Percentiles rank a stretch among this genome's conserved stretches.
phyloP scores from a whole-genome alignment of 1,284 basidiomycete species.

The Fomitopsis schrenkii region DNA sequence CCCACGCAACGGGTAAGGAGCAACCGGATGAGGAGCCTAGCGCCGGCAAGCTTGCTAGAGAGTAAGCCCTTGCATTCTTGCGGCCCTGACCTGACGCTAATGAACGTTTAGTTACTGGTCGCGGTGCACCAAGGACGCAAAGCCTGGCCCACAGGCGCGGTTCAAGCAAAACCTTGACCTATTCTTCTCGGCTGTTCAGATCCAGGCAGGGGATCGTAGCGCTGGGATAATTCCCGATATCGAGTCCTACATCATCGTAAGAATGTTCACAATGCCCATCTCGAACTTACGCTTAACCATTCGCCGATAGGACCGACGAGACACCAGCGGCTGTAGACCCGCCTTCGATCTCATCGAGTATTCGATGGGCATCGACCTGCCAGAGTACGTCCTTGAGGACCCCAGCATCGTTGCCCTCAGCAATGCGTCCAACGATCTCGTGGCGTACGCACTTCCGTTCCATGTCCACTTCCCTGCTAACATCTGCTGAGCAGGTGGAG shows the following conservation, averaged over 20 bases:
- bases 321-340: slow-evolving; percentile 33
- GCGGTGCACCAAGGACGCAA: slow-evolving; percentile 30
- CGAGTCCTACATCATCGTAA: slow-evolving; percentile 34
- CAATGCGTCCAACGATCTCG: slow-evolving; percentile 36
- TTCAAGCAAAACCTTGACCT: slow-evolving; percentile 34
- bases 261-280: neutral
- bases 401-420: slow-evolving; percentile 32
- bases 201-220: slow-evolving; percentile 31
- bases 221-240: slow-evolving; percentile 31
- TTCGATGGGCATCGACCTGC: slow-evolving; percentile 35
- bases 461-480: neutral
- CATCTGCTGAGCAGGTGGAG: slow-evolving; percentile 25
- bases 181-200: slow-evolving; percentile 35
- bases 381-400: slow-evolving; percentile 34
- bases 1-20: slow-evolving; percentile 14
- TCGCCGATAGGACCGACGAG: slow-evolving; percentile 15
- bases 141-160: slow-evolving; percentile 27
- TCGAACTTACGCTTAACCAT: neutral
- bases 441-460: slow-evolving; percentile 22
- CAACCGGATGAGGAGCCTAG: slow-evolving; percentile 16
- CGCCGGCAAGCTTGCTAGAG: slow-evolving; percentile 28
- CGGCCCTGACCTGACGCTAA: neutral
- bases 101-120: slow-evolving; percentile 28
- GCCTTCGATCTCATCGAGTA: slow-evolving; percentile 39
- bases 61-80: slow-evolving; percentile 20